Percentiles rank a stretch among this genome's conserved stretches.
phyloP scores from a whole-genome alignment of 352 stramenopile species.

The Phytophthora citrophthora region DNA sequence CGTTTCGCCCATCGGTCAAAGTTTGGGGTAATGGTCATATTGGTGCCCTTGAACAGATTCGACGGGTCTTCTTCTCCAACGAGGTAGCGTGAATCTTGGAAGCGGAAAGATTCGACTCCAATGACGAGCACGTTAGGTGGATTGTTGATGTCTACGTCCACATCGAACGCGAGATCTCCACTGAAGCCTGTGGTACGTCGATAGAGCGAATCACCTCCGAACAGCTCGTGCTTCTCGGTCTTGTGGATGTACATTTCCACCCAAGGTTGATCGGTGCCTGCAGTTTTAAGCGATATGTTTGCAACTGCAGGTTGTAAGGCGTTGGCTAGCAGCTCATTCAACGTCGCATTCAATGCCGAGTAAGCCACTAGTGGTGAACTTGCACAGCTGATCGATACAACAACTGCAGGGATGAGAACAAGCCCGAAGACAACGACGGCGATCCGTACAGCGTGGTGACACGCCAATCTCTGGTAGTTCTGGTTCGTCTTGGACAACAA shows the following conservation, averaged over 20 bases:
- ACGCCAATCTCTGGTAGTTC: slow-evolving; percentile 8
- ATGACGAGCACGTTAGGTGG: slow-evolving; percentile 59
- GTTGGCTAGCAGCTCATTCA: slow-evolving; percentile 34
- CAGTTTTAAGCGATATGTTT: slow-evolving; percentile 9
- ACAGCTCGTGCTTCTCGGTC: slow-evolving; percentile 31
- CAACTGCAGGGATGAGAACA: slow-evolving; percentile 10
- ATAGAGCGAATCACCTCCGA: slow-evolving; percentile 22
- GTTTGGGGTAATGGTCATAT: slow-evolving; percentile 45
- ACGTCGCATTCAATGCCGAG: slow-evolving; percentile 28
- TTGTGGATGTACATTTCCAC: slow-evolving; percentile 23
- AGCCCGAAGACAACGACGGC: slow-evolving; percentile 10
- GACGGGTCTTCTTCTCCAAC: slow-evolving; percentile 42
- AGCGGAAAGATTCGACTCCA: slow-evolving; percentile 59
- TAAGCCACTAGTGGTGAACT: slow-evolving; percentile 23
- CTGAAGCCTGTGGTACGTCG: slow-evolving; percentile 25
- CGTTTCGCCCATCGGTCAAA: slow-evolving; percentile 59
- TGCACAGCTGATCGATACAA: slow-evolving; percentile 14
- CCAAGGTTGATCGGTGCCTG: slow-evolving; percentile 8
- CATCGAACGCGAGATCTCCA: slow-evolving; percentile 39
- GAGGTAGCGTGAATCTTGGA: slow-evolving; percentile 57
- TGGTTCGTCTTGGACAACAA: slow-evolving; percentile 2
- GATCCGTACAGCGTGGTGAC: slow-evolving; percentile 9
- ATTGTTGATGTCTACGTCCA: slow-evolving; percentile 42
- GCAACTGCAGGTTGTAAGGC: slow-evolving; percentile 11
- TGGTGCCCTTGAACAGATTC: slow-evolving; percentile 43